phyloP scores from a whole-genome alignment of 2,329 filamentous ascomycete genomes.

The Diaporthe sp. region DNA sequence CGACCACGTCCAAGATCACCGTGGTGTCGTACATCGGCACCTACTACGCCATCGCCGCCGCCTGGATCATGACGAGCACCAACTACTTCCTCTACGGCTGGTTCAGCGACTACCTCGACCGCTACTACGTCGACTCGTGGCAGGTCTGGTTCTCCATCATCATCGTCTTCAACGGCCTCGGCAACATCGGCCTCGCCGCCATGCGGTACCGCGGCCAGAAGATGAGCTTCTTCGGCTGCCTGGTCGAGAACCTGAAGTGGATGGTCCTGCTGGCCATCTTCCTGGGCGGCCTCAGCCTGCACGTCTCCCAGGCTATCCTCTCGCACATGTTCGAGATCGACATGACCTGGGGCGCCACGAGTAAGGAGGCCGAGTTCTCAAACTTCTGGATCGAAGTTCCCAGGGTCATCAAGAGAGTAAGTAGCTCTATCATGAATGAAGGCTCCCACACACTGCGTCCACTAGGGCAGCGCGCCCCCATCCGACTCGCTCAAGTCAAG shows the following conservation, averaged over 20 bases:
- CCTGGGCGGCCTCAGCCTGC: conserved; percentile 84
- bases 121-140: conserved; percentile 86
- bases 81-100: conserved; percentile 85
- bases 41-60: conserved; percentile 83
- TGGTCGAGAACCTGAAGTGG: conserved; percentile 81
- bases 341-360: conserved; percentile 88
- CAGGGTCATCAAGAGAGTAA: conserved; percentile 82
- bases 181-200: conserved; percentile 78
- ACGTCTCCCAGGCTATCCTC: conserved; percentile 84
- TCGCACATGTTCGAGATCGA: conserved; percentile 88
- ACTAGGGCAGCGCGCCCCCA: background rate
- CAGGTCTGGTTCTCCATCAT: conserved; percentile 86
- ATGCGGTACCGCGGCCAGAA: conserved; percentile 82
- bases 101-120: conserved; percentile 83
- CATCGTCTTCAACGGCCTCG: conserved; percentile 82
- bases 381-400: conserved; percentile 90
- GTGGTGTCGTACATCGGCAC: conserved; percentile 84
- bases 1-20: conserved; percentile 81
- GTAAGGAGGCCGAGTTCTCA: conserved; percentile 84
- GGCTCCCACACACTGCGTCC: background rate
- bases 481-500: background rate
- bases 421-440: conserved; percentile 53
- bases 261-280: conserved; percentile 82
- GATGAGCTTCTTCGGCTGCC: conserved; percentile 67
- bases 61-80: conserved; percentile 79